Conservation (phyloP, 1,284 basidiomycete genomes). For the Ganoderma leucocontextum region DNA sequence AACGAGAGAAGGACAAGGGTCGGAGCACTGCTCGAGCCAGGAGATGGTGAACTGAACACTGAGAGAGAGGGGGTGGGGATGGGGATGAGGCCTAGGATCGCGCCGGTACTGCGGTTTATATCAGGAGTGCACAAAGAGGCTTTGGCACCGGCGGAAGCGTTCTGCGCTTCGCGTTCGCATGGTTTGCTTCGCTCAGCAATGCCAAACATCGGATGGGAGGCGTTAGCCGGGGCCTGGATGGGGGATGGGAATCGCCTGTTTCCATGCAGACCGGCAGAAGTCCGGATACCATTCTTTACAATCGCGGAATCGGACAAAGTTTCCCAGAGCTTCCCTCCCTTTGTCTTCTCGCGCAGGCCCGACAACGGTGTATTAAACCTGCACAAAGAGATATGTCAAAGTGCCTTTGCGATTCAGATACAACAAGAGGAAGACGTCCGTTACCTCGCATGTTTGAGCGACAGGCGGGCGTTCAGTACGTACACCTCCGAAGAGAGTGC, state of each 20-base stretch:
- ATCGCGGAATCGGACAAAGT: neutral
- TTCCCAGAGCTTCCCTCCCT: neutral
- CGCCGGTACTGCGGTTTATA: neutral
- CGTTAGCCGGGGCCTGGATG: neutral
- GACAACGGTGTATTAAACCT: neutral
- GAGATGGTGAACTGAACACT: neutral
- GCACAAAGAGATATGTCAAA: neutral
- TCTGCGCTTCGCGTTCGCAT: conserved; percentile 1
- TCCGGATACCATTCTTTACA: neutral
- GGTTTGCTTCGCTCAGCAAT: neutral
- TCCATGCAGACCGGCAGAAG: neutral
- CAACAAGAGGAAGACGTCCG: neutral
- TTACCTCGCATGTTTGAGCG: neutral
- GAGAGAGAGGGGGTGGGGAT: neutral
- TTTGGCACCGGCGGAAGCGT: neutral
- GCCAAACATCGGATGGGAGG: neutral
- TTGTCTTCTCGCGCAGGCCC: neutral
- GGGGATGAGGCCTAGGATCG: neutral
- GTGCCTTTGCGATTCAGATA: neutral
- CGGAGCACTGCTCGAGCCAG: conserved; percentile 14
- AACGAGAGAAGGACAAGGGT: conserved; percentile 11
- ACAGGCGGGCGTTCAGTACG: neutral
- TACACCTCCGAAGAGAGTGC: neutral
- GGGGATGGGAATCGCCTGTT: neutral
- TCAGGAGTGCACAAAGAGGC: neutral